These are phyloP conservation scores for Diaporthe citri DNA, from an alignment of 2,329 filamentous ascomycete species.

Conservation along the genomic window DNA sequence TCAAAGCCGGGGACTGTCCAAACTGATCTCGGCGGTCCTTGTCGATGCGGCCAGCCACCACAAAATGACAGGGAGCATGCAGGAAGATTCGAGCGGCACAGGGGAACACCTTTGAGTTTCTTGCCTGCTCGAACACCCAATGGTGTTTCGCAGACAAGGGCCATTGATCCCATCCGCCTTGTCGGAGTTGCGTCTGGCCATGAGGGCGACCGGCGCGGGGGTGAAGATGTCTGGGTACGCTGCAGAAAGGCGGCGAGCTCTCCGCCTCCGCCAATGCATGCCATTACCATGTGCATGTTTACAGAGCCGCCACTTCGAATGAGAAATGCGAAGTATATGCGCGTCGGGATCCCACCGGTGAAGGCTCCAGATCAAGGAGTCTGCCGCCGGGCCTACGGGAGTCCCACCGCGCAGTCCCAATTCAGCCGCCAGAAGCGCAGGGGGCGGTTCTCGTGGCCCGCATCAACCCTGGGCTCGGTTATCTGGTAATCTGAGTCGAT, in stretches of 20 bases:
- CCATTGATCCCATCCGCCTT: neutral
- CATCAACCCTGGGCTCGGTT: conserved; percentile 15
- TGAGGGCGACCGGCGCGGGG: neutral
- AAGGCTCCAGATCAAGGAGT: neutral
- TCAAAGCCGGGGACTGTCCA: neutral
- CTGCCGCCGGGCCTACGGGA: neutral
- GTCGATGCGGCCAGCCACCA: conserved; percentile 18
- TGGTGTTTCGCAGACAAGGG: neutral
- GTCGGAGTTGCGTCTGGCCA: neutral
- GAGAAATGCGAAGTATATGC: neutral
- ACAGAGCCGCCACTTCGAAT: neutral
- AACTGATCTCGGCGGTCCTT: neutral
- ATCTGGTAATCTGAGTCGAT: conserved; percentile 7
- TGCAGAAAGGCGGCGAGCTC: neutral
- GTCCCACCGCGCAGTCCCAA: neutral
- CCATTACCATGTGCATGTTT: neutral
- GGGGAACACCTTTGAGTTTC: neutral
- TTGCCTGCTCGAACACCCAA: neutral
- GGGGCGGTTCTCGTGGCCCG: conserved; percentile 7
- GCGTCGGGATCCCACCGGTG: neutral
- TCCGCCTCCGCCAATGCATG: conserved; percentile 3
- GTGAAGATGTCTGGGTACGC: neutral
- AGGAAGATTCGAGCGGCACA: neutral
- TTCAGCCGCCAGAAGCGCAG: conserved; percentile 16
- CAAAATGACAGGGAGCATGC: conserved; percentile 9